Base-by-base conservation (phyloP, 2,329 filamentous ascomycete species). In the Talaromyces verruculosus region DNA sequence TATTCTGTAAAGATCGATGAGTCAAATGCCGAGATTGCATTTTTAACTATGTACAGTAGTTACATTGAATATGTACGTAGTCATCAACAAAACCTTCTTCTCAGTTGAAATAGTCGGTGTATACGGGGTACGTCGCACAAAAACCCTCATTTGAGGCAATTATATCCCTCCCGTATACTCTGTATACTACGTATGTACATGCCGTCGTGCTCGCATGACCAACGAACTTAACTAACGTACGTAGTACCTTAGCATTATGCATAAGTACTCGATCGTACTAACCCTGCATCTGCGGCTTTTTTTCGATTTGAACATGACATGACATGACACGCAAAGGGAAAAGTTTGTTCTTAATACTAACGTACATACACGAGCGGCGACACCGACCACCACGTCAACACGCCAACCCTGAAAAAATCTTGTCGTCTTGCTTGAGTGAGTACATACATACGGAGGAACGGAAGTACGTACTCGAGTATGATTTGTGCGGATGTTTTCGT, bases 271-370 rank as follows among this genome's bases (percentile, higher is more conserved):
- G 49, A 53, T 53, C 25, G 49, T 15, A 33, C 49, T 30, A 53
- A 6, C 5, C 5, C 49, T 53, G 49, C 49, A 53, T 53, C 49
- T 53, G 49, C 49, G 49, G 49, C 49, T 53, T 53, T 53, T 33
- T 53, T 53, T 53, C 28, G 49, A 53, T 33, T 53, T 5, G 37
- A 17, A 33, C 30, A 8, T 33, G 30, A 10, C 7, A 30, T 30
- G 47, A 53, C 49, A 33, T 28, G 47, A 28, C 47, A 30, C 5
- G 47, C 47, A 51, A 51, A 53, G 4, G 25, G 47, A 51, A 28
- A 30, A 30, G 22, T 8, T 45, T 22, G 2, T 19, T n/a, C 7
- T 45, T 33, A 7, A 33, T 25, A 33, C 30, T 33, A 33, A 47
- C 17, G 17, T n/a, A 45, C 41, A 45, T 41, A 41, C 39, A 41